Conservation (phyloP, 1,284 basidiomycete species). For the Heterobasidion annosum region DNA sequence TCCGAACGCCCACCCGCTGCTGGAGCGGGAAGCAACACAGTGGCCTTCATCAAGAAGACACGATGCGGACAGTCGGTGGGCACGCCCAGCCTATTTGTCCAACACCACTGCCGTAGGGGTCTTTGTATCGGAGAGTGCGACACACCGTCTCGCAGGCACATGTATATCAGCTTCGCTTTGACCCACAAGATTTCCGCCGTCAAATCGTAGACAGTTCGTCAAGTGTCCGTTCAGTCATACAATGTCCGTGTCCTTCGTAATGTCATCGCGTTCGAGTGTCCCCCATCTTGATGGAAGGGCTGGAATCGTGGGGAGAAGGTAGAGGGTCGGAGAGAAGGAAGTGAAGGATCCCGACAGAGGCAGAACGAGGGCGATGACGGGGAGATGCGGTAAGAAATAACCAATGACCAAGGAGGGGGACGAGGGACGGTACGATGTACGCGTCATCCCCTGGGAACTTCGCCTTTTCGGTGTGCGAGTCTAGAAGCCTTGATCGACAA, state of each 20-base stretch:
- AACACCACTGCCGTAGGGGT: background rate
- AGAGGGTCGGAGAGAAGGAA: background rate
- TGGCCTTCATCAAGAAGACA: background rate
- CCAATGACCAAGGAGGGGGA: background rate
- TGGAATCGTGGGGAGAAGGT: background rate
- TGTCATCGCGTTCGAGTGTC: background rate
- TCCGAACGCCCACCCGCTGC: background rate
- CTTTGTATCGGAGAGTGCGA: background rate
- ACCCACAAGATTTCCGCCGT: background rate
- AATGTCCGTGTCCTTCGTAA: slow-evolving; percentile 4
- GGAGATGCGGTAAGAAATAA: background rate
- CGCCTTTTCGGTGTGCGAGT: slow-evolving; percentile 11
- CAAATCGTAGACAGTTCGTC: background rate
- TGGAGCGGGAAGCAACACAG: background rate
- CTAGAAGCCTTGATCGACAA: slow-evolving; percentile 13
- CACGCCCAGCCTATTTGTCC: background rate
- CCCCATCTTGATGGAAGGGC: background rate
- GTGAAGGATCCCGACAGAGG: background rate
- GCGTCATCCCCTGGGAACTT: slow-evolving; percentile 11
- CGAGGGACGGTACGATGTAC: slow-evolving; percentile 3
- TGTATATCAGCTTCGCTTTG: background rate
- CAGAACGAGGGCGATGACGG: background rate
- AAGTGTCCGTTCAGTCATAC: slow-evolving; percentile 1
- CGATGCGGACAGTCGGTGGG: background rate
- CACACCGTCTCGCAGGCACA: background rate